Evolutionary conservation across 2,329 filamentous ascomycete species (phyloP).

Genomic region (Fusarium aywerte): DNA sequence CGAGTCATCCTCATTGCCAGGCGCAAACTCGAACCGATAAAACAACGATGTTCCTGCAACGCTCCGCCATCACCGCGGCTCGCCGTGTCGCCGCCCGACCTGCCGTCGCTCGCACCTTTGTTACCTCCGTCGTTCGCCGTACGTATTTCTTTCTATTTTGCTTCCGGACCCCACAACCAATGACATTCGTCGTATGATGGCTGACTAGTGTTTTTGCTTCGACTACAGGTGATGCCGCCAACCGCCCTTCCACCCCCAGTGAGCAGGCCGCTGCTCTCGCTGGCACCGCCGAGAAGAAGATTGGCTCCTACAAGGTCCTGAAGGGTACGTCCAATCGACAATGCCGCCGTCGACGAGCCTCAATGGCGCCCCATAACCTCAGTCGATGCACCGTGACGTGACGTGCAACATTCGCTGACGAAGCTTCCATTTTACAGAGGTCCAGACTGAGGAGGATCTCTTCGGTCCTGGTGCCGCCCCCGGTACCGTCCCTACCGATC

Average conservation of each 20-base stretch:
- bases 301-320: conserved; percentile 59
- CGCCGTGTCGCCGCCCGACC: conserved; percentile 67
- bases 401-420: conserved; percentile 38
- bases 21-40: conserved; percentile 41
- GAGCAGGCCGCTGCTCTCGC: conserved; percentile 53
- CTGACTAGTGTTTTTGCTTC: conserved; percentile 41
- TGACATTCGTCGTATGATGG: conserved; percentile 49
- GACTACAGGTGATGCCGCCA: conserved; percentile 52
- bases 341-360: conserved; percentile 26
- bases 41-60: conserved; percentile 68
- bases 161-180: conserved; percentile 37
- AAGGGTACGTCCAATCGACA: conserved; percentile 56
- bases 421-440: conserved; percentile 66
- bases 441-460: conserved; percentile 85
- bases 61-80: conserved; percentile 68
- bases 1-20: conserved; percentile 40
- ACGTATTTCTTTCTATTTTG: conserved; percentile 50
- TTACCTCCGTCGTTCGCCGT: conserved; percentile 71
- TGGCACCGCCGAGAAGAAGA: conserved; percentile 57
- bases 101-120: conserved; percentile 67
- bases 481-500: conserved; percentile 90
- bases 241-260: conserved; percentile 50
- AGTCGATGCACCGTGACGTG: conserved; percentile 35
- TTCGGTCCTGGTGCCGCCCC: conserved; percentile 81
- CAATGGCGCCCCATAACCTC: conserved; percentile 39